These are phyloP conservation scores for Taphrina pruni DNA, from an alignment of 1,139 yeast species.

Conservation along the genomic window DNA sequence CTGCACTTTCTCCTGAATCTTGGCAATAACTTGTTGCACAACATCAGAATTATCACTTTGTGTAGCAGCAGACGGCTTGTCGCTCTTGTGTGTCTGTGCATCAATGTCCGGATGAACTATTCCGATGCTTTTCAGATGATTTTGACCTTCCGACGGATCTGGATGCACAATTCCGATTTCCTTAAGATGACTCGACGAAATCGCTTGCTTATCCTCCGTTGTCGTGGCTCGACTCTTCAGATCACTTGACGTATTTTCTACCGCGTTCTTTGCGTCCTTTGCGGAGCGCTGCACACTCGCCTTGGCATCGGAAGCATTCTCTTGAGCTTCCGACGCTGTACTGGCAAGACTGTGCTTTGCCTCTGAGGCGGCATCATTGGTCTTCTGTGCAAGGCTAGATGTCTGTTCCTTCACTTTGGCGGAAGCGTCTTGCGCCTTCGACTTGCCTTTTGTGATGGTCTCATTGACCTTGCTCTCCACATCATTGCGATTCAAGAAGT, in stretches of 20 bases:
- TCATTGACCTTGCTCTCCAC: constrained; percentile 11
- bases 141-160: constrained; percentile 8
- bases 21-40: constrained; percentile 18
- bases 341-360: background rate
- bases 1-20: constrained; percentile 17
- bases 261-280: constrained; percentile 7
- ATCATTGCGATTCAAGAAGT: constrained; percentile 17
- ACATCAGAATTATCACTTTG: background rate
- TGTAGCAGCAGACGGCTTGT: background rate
- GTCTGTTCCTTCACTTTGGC: constrained; percentile 1
- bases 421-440: background rate
- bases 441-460: constrained; percentile 18
- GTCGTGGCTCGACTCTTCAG: constrained; percentile 1
- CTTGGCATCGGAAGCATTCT: background rate
- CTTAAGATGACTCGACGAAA: constrained; percentile 12
- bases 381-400: background rate
- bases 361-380: constrained; percentile 1
- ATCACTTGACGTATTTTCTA: background rate
- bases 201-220: background rate
- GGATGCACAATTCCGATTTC: constrained; percentile 34
- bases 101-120: constrained; percentile 24
- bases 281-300: constrained; percentile 16
- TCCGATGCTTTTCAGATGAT: constrained; percentile 25
- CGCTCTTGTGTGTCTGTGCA: background rate
- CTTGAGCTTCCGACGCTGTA: background rate